Conservation (phyloP, 352 stramenopile species). For the Phytophthora constricta region DNA sequence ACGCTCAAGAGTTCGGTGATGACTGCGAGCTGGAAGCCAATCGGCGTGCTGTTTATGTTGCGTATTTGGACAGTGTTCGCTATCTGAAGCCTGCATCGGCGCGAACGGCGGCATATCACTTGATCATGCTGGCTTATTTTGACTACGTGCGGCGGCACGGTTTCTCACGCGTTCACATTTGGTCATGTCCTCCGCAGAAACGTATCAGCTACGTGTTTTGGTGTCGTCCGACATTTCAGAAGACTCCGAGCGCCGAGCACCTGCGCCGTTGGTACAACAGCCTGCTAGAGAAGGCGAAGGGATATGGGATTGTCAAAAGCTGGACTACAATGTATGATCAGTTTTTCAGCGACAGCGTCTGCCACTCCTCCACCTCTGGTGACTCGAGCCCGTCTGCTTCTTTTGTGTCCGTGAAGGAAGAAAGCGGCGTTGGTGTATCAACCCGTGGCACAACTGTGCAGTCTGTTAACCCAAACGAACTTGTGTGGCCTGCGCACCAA, state of each 20-base stretch:
- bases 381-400: slow-evolving; percentile 17
- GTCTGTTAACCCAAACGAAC: slow-evolving; percentile 93
- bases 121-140: slow-evolving; percentile 96
- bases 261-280: slow-evolving; percentile 94
- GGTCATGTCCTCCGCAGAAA: slow-evolving; percentile 93
- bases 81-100: slow-evolving; percentile 77
- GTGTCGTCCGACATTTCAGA: slow-evolving; percentile 95
- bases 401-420: slow-evolving; percentile 42
- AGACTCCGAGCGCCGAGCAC: slow-evolving; percentile 94
- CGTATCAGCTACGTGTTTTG: slow-evolving; percentile 99
- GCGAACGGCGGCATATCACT: slow-evolving; percentile 94
- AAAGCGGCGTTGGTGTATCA: slow-evolving; percentile 38
- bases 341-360: slow-evolving; percentile 54
- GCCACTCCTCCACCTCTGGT: not conserved
- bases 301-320: slow-evolving; percentile 61
- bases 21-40: slow-evolving; percentile 76
- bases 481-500: slow-evolving; percentile 62
- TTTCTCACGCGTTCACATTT: slow-evolving; percentile 96
- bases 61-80: slow-evolving; percentile 87
- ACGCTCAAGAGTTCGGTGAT: slow-evolving; percentile 90
- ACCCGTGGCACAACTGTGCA: slow-evolving; percentile 63
- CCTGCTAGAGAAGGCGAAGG: slow-evolving; percentile 78
- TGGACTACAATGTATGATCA: slow-evolving; percentile 79
- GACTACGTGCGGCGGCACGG: slow-evolving; percentile 94
- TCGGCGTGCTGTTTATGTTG: slow-evolving; percentile 80